These are phyloP conservation scores for Dendrobium nobile DNA, from an alignment of 106 monocot species.

Conservation along the genomic window DNA sequence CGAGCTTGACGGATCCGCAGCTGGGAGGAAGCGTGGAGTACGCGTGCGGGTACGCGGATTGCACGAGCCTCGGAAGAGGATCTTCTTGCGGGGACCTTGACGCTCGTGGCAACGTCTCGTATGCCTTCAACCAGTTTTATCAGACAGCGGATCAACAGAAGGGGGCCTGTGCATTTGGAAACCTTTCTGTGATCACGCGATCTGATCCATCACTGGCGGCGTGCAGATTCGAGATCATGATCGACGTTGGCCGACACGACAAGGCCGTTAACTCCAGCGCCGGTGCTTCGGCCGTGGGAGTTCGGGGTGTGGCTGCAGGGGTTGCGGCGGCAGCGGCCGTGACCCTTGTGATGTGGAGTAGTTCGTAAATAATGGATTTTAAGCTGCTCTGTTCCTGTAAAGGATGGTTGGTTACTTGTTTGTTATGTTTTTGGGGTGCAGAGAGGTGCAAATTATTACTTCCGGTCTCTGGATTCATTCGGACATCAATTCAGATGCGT, in stretches of 20 bases:
- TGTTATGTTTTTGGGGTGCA: neutral
- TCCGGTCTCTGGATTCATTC: too few species aligned
- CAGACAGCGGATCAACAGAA: slow-evolving; percentile 62
- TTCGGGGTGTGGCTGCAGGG: neutral
- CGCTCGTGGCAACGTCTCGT: slow-evolving; percentile 51
- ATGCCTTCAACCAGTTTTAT: slow-evolving; percentile 77
- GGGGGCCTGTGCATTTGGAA: slow-evolving; percentile 50
- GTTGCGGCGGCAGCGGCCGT: neutral
- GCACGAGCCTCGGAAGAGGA: slow-evolving; percentile 66
- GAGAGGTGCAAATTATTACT: too few species aligned
- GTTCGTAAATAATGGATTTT: neutral
- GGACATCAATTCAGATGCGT: too few species aligned
- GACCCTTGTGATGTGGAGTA: neutral
- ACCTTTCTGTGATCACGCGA: slow-evolving; percentile 39
- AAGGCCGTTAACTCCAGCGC: neutral
- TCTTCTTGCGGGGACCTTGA: slow-evolving; percentile 65
- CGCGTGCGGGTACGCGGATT: slow-evolving; percentile 71
- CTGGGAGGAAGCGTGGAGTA: slow-evolving; percentile 33
- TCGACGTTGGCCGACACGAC: slow-evolving; percentile 52
- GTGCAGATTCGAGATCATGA: slow-evolving; percentile 78
- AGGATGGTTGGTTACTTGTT: too few species aligned
- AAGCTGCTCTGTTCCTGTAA: neutral
- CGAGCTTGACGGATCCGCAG: slow-evolving; percentile 34
- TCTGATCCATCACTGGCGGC: slow-evolving; percentile 52
- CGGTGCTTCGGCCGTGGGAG: neutral